phyloP scores from a whole-genome alignment of 2,329 filamentous ascomycete species.

The Colletotrichum abscissum region DNA sequence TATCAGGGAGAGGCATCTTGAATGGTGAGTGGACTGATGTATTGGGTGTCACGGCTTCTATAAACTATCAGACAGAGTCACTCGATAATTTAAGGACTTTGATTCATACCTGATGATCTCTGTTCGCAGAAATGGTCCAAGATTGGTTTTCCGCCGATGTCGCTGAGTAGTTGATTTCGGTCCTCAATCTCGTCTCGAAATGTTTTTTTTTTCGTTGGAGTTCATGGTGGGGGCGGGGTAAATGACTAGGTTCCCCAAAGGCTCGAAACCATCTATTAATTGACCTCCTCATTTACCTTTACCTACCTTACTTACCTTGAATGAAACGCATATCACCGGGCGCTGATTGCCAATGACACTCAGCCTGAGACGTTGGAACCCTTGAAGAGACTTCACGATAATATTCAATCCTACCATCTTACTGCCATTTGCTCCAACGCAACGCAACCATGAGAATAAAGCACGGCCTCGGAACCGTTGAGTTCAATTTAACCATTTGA shows the following conservation, averaged over 20 bases:
- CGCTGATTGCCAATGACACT: not conserved
- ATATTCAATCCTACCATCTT: not conserved
- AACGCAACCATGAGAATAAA: not conserved
- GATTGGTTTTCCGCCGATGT: not conserved
- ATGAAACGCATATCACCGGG: not conserved
- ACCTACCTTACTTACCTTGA: not conserved
- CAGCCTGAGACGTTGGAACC: not conserved
- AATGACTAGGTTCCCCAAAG: slow-evolving; percentile 22
- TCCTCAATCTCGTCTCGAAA: slow-evolving; percentile 12
- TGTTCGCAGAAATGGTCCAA: not conserved
- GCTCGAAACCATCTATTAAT: not conserved
- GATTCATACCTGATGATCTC: not conserved
- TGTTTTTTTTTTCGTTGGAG: slow-evolving; percentile 32
- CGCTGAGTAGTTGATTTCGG: not conserved
- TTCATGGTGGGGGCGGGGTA: slow-evolving; percentile 35
- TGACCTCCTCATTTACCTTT: too few relatives aligned
- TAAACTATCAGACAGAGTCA: not conserved
- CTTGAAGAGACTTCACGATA: not conserved
- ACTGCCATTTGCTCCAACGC: not conserved
- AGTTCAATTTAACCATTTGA: not conserved
- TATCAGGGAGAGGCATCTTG: slow-evolving; percentile 30
- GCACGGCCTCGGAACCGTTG: not conserved
- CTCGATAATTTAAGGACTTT: not conserved
- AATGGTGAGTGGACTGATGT: not conserved
- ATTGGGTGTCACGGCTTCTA: not conserved